Conservation (phyloP, 129 eudicot genomes). For the Heracleum sosnowskyi region DNA sequence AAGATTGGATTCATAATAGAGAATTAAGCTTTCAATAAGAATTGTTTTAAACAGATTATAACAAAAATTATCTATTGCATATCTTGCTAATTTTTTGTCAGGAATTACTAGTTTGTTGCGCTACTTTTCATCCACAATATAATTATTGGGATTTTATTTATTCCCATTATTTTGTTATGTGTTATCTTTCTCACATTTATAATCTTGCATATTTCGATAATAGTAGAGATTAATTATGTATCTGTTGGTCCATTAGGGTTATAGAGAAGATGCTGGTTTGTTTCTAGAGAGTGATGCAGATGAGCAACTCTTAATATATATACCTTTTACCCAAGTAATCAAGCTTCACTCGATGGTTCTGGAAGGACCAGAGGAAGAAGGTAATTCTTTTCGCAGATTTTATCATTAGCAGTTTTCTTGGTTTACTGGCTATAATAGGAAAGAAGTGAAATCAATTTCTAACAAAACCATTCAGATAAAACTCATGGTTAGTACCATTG, state of each 20-base stretch:
- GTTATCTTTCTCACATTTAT: not conserved
- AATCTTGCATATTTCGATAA: not conserved
- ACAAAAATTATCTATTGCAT: not conserved
- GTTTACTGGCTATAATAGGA: not conserved
- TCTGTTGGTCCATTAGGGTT: slow-evolving; percentile 46
- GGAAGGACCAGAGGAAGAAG: slow-evolving; percentile 89
- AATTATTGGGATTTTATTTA: not conserved
- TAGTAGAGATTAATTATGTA: not conserved
- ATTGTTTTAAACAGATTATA: not conserved
- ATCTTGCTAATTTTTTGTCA: not conserved
- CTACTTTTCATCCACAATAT: not conserved
- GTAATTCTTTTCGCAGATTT: slow-evolving; percentile 19
- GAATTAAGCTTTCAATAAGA: not conserved
- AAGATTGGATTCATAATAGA: not conserved
- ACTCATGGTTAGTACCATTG: not conserved
- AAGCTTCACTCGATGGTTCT: slow-evolving; percentile 75
- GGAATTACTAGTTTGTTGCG: not conserved
- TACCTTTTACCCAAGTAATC: slow-evolving; percentile 82
- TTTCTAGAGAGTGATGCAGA: slow-evolving; percentile 93
- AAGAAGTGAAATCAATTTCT: not conserved
- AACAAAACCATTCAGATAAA: not conserved
- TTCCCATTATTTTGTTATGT: not conserved
- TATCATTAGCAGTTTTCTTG: not conserved
- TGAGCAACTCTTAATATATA: slow-evolving; percentile 85
- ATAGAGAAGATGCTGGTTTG: slow-evolving; percentile 92